Evolutionary conservation across 1,284 basidiomycete genomes (phyloP).

Genomic region (Coniophora puteana): DNA sequence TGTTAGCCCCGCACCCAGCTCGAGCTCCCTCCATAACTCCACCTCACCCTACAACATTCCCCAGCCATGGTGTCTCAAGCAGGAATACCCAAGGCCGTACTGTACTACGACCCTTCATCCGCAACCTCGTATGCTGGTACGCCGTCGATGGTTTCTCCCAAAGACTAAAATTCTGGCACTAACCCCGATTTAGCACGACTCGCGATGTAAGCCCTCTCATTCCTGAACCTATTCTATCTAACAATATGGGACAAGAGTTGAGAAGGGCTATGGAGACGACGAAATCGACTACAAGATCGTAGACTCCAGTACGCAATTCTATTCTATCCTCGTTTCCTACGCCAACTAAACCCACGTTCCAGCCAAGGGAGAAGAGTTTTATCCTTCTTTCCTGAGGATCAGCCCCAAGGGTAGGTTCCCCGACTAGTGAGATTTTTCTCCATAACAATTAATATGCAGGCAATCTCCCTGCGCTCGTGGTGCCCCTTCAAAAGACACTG

Average conservation of each 20-base stretch:
- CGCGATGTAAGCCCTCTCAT: slow-evolving; percentile 50
- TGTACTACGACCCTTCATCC: slow-evolving; percentile 54
- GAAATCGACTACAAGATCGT: slow-evolving; percentile 63
- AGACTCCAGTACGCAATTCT: slow-evolving; percentile 44
- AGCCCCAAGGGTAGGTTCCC: slow-evolving; percentile 66
- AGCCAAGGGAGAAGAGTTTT: slow-evolving; percentile 70
- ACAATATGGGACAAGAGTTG: too few species aligned
- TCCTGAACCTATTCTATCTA: too few species aligned
- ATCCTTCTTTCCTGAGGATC: slow-evolving; percentile 65
- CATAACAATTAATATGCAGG: slow-evolving; percentile 34
- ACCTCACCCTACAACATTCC: too few species aligned
- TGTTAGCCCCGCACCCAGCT: background rate
- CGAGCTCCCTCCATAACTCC: too few species aligned
- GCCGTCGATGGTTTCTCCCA: slow-evolving; percentile 14
- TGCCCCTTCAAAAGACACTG: slow-evolving; percentile 74
- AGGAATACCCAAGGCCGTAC: slow-evolving; percentile 50
- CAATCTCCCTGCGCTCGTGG: slow-evolving; percentile 82
- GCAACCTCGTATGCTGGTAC: slow-evolving; percentile 62
- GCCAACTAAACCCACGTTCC: slow-evolving; percentile 1
- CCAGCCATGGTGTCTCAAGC: slow-evolving; percentile 9
- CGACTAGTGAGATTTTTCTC: background rate
- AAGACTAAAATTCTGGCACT: background rate
- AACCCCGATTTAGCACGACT: slow-evolving; percentile 36
- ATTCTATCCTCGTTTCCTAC: background rate
- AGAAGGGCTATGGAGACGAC: slow-evolving; percentile 71